phyloP scores from a whole-genome alignment of 805 yeast species.

The Hanseniaspora clermontiae region DNA sequence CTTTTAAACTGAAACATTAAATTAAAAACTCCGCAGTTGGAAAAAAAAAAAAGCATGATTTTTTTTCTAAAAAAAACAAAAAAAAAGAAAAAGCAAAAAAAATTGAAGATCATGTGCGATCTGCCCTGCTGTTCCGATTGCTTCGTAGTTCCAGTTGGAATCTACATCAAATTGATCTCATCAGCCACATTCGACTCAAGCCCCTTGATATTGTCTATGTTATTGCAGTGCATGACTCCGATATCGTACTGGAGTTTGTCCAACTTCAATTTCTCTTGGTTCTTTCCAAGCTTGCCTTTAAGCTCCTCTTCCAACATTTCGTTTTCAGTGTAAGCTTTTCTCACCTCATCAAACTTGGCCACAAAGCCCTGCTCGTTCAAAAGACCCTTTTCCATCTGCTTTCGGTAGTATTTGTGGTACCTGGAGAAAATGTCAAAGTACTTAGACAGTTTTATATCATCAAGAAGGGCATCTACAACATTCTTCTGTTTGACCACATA shows the following conservation, averaged over 20 bases:
- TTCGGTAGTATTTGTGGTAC: background rate
- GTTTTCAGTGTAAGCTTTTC: background rate
- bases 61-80: background rate
- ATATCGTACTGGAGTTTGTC: slow-evolving; percentile 3
- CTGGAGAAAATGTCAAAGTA: background rate
- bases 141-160: no score
- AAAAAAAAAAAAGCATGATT: no score
- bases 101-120: background rate
- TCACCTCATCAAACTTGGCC: background rate
- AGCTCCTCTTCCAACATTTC: background rate
- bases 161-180: background rate
- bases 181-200: background rate
- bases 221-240: background rate
- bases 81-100: background rate
- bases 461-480: background rate
- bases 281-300: background rate
- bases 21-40: no score
- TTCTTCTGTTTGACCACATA: background rate
- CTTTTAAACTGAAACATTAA: no score
- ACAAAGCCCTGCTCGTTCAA: background rate
- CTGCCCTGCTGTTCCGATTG: no score
- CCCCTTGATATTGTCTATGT: background rate
- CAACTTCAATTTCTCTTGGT: background rate
- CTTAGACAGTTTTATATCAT: background rate
- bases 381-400: background rate